These are phyloP conservation scores for Pterocarpus macrocarpus DNA, from an alignment of 306 rosid species.

Conservation along the genomic window DNA sequence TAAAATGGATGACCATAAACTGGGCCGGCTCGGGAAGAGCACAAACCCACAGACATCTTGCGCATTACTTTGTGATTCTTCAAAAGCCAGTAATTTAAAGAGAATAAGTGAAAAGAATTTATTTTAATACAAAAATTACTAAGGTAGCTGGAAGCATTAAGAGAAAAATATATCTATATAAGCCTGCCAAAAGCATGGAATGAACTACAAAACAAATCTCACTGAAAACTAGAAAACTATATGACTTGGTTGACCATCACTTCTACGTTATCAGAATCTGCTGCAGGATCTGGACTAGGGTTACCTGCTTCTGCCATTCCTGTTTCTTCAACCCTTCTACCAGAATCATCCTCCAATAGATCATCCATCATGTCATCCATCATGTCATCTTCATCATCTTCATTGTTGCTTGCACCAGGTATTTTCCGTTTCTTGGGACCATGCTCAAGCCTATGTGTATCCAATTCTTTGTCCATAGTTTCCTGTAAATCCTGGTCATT, in stretches of 20 bases:
- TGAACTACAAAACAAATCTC: constrained; percentile 40
- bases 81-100: constrained; percentile 14
- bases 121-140: constrained; percentile 35
- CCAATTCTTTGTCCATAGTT: constrained; percentile 98
- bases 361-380: constrained; percentile 96
- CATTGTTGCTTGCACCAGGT: constrained; percentile 78
- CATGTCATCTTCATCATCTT: constrained; percentile 94
- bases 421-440: constrained; percentile 96
- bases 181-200: constrained; percentile 32
- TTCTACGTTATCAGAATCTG: constrained; percentile 51
- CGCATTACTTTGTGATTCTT: constrained; percentile 30
- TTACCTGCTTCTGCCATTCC: constrained; percentile 60
- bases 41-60: not conserved
- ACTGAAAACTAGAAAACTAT: constrained; percentile 8
- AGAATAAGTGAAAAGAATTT: not conserved
- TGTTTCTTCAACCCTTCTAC: constrained; percentile 75
- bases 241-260: constrained; percentile 31
- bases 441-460: constrained; percentile 96
- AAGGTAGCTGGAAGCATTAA: not conserved
- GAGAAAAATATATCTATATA: not conserved
- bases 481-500: constrained; percentile 87
- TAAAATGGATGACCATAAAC: too few species aligned
- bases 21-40: too few species aligned
- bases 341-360: constrained; percentile 76
- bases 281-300: constrained; percentile 51